A percentile compares a stretch with the other conserved stretches of the same genome.
Conservation (phyloP, 129 eudicot genomes). For the Pittosporum tobira region DNA sequence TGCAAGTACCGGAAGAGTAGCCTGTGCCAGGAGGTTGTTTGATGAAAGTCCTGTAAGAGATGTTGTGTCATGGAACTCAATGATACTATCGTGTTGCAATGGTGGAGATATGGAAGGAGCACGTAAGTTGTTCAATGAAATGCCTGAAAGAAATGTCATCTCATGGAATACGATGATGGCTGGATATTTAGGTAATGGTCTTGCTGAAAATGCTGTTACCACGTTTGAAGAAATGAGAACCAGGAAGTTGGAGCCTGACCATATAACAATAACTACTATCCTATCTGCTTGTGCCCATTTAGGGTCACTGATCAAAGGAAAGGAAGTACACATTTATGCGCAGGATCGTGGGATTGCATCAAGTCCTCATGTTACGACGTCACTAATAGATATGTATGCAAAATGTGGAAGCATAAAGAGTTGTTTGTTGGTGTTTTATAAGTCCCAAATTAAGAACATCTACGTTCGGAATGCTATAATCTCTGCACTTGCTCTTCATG, state of each 20-base stretch:
- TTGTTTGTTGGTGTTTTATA: slow-evolving; percentile 38
- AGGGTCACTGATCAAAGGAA: slow-evolving; percentile 28
- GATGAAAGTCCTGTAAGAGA: slow-evolving; percentile 23
- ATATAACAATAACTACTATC: slow-evolving; percentile 22
- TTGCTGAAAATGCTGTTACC: slow-evolving; percentile 17
- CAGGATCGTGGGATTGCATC: slow-evolving; percentile 14
- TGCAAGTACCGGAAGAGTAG: slow-evolving; percentile 22
- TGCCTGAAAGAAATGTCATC: slow-evolving; percentile 27
- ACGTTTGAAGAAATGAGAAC: slow-evolving; percentile 36
- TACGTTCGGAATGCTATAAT: slow-evolving; percentile 43
- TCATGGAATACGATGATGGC: slow-evolving; percentile 46
- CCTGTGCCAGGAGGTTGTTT: slow-evolving; percentile 22
- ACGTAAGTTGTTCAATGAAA: slow-evolving; percentile 31
- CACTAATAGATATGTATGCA: slow-evolving; percentile 44
- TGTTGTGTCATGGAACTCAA: slow-evolving; percentile 34
- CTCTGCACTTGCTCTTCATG: slow-evolving; percentile 45
- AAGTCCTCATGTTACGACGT: slow-evolving; percentile 23
- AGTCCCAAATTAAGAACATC: slow-evolving; percentile 26
- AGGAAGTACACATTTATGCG: slow-evolving; percentile 26
- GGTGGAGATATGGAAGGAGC: slow-evolving; percentile 35
- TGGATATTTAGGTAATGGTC: slow-evolving; percentile 22
- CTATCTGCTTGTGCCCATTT: slow-evolving; percentile 40
- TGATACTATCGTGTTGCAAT: slow-evolving; percentile 32
- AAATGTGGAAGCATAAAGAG: slow-evolving; percentile 41
- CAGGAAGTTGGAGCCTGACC: slow-evolving; percentile 19